Evolutionary conservation across 768 basidiomycete species (phyloP).

Genomic region (Hirschioporus abietinus): DNA sequence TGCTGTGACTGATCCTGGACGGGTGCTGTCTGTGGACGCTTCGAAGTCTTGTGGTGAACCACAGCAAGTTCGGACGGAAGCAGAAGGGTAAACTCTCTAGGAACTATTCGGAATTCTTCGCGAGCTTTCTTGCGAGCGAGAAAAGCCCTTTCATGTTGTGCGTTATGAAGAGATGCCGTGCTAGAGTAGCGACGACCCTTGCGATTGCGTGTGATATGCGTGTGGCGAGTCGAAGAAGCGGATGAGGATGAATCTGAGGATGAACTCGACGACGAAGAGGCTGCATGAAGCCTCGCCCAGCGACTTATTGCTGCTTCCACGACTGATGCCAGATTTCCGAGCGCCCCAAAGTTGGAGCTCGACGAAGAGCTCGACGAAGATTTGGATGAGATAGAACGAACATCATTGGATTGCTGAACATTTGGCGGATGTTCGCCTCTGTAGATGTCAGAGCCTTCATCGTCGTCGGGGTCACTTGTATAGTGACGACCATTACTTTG

Average conservation of each 20-base stretch:
- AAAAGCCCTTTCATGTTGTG: slow-evolving; percentile 53
- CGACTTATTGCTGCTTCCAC: slow-evolving; percentile 67
- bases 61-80: slow-evolving; percentile 36
- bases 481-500: neutral
- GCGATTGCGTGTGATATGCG: slow-evolving; percentile 34
- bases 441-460: slow-evolving; percentile 51
- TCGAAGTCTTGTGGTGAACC: slow-evolving; percentile 9
- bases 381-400: slow-evolving; percentile 17
- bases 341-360: slow-evolving; percentile 34
- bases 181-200: slow-evolving; percentile 44
- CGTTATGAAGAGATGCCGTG: slow-evolving; percentile 43
- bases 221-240: slow-evolving; percentile 26
- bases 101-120: slow-evolving; percentile 51
- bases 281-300: slow-evolving; percentile 56
- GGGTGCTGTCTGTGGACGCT: slow-evolving; percentile 6
- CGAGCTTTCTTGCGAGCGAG: slow-evolving; percentile 60
- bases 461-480: slow-evolving; percentile 11
- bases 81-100: slow-evolving; percentile 63
- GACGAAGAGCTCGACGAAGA: slow-evolving; percentile 30
- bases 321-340: slow-evolving; percentile 53
- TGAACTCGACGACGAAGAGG: slow-evolving; percentile 41
- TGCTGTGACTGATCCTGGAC: slow-evolving; percentile 13
- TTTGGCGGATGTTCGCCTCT: slow-evolving; percentile 43
- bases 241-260: slow-evolving; percentile 36
- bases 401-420: slow-evolving; percentile 7